Percentiles rank a stretch among this genome's conserved stretches.
phyloP scores from a whole-genome alignment of 371 early-diverging fungal genomes.

The Mycotypha africana region DNA sequence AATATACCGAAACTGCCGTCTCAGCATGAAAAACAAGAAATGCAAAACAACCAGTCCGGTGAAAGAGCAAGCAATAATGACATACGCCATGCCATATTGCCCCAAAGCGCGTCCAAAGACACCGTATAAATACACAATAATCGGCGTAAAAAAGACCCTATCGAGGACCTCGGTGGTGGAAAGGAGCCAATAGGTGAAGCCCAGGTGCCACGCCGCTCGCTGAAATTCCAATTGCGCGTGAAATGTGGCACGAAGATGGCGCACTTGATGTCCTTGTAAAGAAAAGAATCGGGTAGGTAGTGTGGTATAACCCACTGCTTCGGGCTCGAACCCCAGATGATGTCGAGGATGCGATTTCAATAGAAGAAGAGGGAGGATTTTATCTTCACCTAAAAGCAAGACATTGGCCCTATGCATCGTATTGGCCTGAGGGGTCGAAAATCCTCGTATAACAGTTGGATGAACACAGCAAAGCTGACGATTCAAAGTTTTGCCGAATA shows the following conservation, averaged over 20 bases:
- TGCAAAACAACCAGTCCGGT: conserved; percentile 27
- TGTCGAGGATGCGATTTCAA: conserved; percentile 35
- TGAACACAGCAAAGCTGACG: conserved; percentile 39
- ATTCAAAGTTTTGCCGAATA: conserved; percentile 18
- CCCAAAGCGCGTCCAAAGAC: conserved; percentile 28
- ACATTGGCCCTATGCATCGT: conserved; percentile 45
- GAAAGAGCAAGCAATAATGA: conserved; percentile 31
- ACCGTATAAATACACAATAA: conserved; percentile 34
- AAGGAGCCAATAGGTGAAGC: conserved; percentile 34
- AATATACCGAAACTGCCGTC: conserved; percentile 39
- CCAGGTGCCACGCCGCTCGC: conserved; percentile 30
- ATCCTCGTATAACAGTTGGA: conserved; percentile 39
- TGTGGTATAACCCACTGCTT: conserved; percentile 37
- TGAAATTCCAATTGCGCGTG: conserved; percentile 37
- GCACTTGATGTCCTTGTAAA: conserved; percentile 31
- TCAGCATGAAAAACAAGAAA: conserved; percentile 30
- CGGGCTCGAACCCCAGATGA: conserved; percentile 45
- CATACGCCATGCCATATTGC: conserved; percentile 21
- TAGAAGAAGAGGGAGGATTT: conserved; percentile 28
- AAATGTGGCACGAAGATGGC: conserved; percentile 31
- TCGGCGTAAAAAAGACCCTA: conserved; percentile 34
- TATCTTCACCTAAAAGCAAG: conserved; percentile 41
- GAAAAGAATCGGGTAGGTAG: conserved; percentile 32
- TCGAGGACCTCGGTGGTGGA: conserved; percentile 31
- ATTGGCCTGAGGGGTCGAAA: conserved; percentile 27